A percentile compares a stretch with the other conserved stretches of the same genome.
phyloP scores from a whole-genome alignment of 1,284 basidiomycete genomes.

The Irpex rosettiformis region DNA sequence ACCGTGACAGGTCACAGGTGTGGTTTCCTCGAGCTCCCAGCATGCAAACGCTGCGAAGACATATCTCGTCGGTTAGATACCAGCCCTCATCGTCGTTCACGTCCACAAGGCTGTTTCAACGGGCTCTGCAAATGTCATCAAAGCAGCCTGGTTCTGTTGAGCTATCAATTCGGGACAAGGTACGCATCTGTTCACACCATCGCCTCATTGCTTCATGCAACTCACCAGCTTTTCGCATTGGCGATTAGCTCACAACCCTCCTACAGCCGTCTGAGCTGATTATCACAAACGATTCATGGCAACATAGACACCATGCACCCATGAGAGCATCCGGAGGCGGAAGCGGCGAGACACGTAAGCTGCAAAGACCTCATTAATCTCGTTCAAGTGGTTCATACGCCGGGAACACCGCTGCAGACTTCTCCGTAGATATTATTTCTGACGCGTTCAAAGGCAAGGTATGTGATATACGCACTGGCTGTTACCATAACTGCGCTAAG shows the following conservation, averaged over 20 bases:
- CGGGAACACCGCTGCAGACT: slow-evolving; percentile 47
- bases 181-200: slow-evolving; percentile 22
- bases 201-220: slow-evolving; percentile 1
- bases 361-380: not conserved
- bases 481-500: slow-evolving; percentile 2
- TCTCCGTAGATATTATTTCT: slow-evolving; percentile 68
- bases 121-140: slow-evolving; percentile 11
- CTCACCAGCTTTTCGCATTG: not conserved
- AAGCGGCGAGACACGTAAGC: slow-evolving; percentile 65
- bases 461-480: slow-evolving; percentile 12
- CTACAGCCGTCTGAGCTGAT: slow-evolving; percentile 55
- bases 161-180: slow-evolving; percentile 52
- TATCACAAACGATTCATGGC: slow-evolving; percentile 73
- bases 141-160: slow-evolving; percentile 40
- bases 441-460: slow-evolving; percentile 73
- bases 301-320: slow-evolving; percentile 73
- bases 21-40: slow-evolving; percentile 1
- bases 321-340: slow-evolving; percentile 66
- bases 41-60: slow-evolving; percentile 8
- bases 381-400: not conserved
- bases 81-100: slow-evolving; percentile 4
- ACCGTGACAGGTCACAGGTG: not conserved
- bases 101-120: slow-evolving; percentile 1
- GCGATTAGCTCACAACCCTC: slow-evolving; percentile 48
- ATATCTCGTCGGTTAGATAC: slow-evolving; percentile 12